Conservation (phyloP, 2,329 filamentous ascomycete genomes). For the Fonsecaea erecta region DNA sequence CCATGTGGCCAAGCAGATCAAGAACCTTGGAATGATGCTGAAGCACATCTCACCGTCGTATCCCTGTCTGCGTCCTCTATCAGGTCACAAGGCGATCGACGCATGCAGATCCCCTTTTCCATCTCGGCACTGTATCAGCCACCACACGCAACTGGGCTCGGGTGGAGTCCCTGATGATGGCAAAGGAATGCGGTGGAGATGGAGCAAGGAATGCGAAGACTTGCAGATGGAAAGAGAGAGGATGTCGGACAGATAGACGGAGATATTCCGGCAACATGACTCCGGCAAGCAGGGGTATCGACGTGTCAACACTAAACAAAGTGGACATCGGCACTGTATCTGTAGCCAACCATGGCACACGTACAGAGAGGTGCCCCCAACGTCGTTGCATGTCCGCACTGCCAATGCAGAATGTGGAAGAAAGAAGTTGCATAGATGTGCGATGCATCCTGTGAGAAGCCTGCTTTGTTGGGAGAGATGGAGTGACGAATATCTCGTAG, state of each 20-base stretch:
- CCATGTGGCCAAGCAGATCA: not conserved
- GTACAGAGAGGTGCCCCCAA: not conserved
- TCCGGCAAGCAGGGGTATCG: not conserved
- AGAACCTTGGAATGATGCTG: not conserved
- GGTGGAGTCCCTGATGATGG: not conserved
- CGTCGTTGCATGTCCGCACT: not conserved
- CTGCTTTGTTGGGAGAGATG: not conserved
- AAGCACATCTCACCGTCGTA: not conserved
- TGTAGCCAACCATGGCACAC: conserved; percentile 4
- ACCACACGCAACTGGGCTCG: not conserved
- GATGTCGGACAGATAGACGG: not conserved
- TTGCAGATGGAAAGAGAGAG: not conserved
- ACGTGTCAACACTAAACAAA: conserved; percentile 5
- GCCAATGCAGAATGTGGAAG: not conserved
- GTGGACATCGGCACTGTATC: conserved; percentile 14
- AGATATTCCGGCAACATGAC: not conserved
- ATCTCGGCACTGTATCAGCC: conserved; percentile 13
- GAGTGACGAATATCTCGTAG: not conserved
- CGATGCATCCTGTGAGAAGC: not conserved
- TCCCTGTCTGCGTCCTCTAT: not conserved
- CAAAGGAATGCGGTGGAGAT: not conserved
- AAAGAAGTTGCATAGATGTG: not conserved
- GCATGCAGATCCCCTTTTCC: conserved; percentile 2
- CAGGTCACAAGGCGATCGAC: conserved; percentile 1
- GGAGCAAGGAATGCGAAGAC: not conserved